Evolutionary conservation across 176 grass and related monocot species (phyloP).

Genomic region (Bothriochloa decipiens): DNA sequence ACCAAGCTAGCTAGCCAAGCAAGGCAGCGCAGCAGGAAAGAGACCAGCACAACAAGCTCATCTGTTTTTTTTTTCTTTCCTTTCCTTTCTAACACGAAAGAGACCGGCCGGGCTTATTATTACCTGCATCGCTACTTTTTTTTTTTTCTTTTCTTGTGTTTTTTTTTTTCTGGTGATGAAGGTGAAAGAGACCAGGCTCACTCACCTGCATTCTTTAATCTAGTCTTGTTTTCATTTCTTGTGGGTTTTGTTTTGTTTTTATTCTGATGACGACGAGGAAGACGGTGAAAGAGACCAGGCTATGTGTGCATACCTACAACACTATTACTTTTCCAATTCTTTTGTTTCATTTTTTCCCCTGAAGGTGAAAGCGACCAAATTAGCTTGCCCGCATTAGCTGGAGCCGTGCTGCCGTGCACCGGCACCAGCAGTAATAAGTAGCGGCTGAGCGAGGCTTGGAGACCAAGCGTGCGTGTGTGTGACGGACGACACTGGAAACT

Average conservation of each 20-base stretch:
- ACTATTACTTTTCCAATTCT: neutral
- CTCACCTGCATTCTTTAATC: neutral
- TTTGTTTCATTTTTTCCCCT: neutral
- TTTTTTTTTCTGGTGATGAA: neutral
- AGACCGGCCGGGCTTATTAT: neutral
- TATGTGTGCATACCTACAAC: neutral
- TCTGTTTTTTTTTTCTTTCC: neutral
- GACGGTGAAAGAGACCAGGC: slow-evolving; percentile 6
- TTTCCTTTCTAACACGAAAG: neutral
- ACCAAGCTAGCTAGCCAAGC: neutral
- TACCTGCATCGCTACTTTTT: neutral
- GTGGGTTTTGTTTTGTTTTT: neutral
- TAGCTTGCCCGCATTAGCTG: slow-evolving; percentile 12
- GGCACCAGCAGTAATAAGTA: neutral
- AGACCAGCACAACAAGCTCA: neutral
- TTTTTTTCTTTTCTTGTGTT: neutral
- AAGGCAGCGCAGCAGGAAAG: neutral
- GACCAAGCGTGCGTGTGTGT: neutral
- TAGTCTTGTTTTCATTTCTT: neutral
- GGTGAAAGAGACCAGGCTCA: neutral
- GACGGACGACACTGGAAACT: neutral
- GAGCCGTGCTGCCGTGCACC: slow-evolving; percentile 19
- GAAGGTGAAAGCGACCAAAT: neutral
- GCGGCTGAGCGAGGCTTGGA: neutral
- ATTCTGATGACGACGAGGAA: neutral